Percentiles rank a stretch among this genome's conserved stretches.
These are phyloP conservation scores for Mycena crocata DNA, from an alignment of 768 basidiomycete species.

Conservation along the genomic window DNA sequence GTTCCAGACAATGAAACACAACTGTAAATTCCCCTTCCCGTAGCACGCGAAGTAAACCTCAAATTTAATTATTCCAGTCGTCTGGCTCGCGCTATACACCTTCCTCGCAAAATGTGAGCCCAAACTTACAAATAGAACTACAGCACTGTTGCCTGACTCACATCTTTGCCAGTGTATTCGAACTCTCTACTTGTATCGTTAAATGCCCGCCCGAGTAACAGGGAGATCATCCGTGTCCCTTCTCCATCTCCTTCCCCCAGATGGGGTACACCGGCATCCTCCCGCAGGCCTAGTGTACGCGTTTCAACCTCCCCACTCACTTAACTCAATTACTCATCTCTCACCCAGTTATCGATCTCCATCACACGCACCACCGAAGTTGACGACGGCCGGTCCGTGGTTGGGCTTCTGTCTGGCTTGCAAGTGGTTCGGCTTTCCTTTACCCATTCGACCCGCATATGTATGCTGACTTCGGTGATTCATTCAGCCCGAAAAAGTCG, in stretches of 20 bases:
- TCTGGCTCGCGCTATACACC: slow-evolving; percentile 47
- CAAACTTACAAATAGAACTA: not conserved
- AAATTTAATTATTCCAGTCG: slow-evolving; percentile 30
- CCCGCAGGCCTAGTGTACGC: slow-evolving; percentile 2
- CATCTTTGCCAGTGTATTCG: slow-evolving; percentile 32
- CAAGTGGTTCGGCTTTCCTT: slow-evolving; percentile 7
- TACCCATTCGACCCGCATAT: no score
- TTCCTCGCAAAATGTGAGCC: slow-evolving; percentile 46
- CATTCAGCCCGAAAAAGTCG: slow-evolving; percentile 15
- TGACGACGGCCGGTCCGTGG: not conserved
- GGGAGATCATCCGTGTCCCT: slow-evolving; percentile 15
- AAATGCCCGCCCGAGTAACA: slow-evolving; percentile 15
- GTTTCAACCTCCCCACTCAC: no score
- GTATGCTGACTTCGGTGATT: not conserved
- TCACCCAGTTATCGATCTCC: slow-evolving; percentile 7
- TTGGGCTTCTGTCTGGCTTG: not conserved
- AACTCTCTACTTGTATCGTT: slow-evolving; percentile 32
- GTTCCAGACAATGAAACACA: slow-evolving; percentile 34
- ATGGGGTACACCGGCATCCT: slow-evolving; percentile 1
- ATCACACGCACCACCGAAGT: slow-evolving; percentile 11
- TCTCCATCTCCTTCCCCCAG: no score
- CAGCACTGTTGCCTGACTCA: not conserved
- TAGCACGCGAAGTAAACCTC: not conserved
- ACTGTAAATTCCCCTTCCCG: slow-evolving; percentile 27
- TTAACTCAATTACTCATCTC: not conserved